Evolutionary conservation across 2,329 filamentous ascomycete species (phyloP).

Genomic region (Scedosporium dehoogii): DNA sequence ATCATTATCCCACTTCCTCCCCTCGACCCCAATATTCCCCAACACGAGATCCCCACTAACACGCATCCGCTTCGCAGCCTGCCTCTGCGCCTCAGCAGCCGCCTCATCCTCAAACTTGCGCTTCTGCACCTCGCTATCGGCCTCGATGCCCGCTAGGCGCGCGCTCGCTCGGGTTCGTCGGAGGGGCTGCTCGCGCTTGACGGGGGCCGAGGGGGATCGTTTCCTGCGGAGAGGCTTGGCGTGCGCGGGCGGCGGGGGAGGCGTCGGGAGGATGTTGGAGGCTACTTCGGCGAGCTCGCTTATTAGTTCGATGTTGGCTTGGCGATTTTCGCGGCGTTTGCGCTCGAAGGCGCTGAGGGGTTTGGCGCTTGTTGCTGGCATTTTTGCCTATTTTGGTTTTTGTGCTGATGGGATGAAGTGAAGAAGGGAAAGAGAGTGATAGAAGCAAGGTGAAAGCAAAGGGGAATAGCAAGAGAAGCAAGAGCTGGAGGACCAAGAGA

Average conservation of each 20-base stretch:
- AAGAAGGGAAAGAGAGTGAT: too few relatives aligned
- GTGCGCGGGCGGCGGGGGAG: slow-evolving; percentile 29
- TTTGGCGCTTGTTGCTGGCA: slow-evolving; percentile 35
- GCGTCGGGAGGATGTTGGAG: slow-evolving; percentile 56
- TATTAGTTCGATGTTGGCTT: slow-evolving; percentile 70
- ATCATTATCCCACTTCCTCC: slow-evolving; percentile 62
- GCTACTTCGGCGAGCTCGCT: slow-evolving; percentile 66
- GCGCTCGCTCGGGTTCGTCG: slow-evolving; percentile 49
- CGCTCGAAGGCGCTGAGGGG: slow-evolving; percentile 76
- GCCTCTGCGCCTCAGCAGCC: slow-evolving; percentile 28
- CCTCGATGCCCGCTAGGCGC: slow-evolving; percentile 43
- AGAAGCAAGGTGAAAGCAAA: neutral
- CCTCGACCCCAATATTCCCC: slow-evolving; percentile 68
- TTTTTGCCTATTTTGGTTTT: slow-evolving; percentile 15
- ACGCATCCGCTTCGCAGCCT: slow-evolving; percentile 47
- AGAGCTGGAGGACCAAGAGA: neutral
- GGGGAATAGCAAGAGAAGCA: neutral
- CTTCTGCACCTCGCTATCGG: slow-evolving; percentile 36
- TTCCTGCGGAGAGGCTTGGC: neutral
- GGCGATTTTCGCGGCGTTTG: slow-evolving; percentile 76
- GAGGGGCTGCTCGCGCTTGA: slow-evolving; percentile 33
- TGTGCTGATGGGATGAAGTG: neutral
- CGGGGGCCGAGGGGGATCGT: slow-evolving; percentile 16
- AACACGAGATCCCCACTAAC: slow-evolving; percentile 55
- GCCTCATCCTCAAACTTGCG: slow-evolving; percentile 41